phyloP scores from a whole-genome alignment of 108 stramenopile species.

The Craspedostauros australis region DNA sequence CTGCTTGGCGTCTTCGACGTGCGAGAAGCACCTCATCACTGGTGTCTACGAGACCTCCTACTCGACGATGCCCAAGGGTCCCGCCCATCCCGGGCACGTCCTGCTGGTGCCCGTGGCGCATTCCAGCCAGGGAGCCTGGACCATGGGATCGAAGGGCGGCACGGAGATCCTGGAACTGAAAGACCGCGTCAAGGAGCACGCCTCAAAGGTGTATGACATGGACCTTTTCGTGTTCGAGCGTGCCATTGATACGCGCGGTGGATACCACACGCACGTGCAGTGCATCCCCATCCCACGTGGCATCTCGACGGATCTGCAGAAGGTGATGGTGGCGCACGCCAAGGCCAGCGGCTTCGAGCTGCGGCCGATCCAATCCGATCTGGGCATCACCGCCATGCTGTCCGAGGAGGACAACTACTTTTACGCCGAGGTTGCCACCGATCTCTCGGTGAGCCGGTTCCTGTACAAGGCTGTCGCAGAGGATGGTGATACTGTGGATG shows the following conservation, averaged over 20 bases:
- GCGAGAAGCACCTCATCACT: constrained; percentile 85
- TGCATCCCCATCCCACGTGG: constrained; percentile 63
- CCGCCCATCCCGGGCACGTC: constrained; percentile 65
- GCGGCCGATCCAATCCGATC: constrained; percentile 60
- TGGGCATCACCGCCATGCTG: constrained; percentile 37
- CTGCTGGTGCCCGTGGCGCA: constrained; percentile 84
- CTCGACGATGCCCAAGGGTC: constrained; percentile 84
- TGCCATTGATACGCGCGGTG: constrained; percentile 78
- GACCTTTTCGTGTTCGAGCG: constrained; percentile 86
- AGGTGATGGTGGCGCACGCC: constrained; percentile 63
- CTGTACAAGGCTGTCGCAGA: constrained; percentile 36
- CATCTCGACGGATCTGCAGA: constrained; percentile 30
- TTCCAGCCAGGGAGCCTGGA: constrained; percentile 44
- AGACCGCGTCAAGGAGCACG: constrained; percentile 44
- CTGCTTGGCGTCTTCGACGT: constrained; percentile 78
- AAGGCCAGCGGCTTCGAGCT: constrained; percentile 47
- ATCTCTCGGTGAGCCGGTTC: constrained; percentile 25
- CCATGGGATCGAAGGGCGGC: constrained; percentile 4
- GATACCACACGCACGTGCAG: constrained; percentile 84
- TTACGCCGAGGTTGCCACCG: constrained; percentile 46
- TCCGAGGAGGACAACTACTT: constrained; percentile 51
- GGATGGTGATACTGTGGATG: constrained; percentile 4
- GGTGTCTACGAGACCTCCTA: constrained; percentile 66
- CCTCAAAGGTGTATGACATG: constrained; percentile 45
- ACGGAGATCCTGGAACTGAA: constrained; percentile 52